Percentiles rank a stretch among this genome's conserved stretches.
Evolutionary conservation across 768 basidiomycete species (phyloP).

Genomic region (Tricholoma sp.): DNA sequence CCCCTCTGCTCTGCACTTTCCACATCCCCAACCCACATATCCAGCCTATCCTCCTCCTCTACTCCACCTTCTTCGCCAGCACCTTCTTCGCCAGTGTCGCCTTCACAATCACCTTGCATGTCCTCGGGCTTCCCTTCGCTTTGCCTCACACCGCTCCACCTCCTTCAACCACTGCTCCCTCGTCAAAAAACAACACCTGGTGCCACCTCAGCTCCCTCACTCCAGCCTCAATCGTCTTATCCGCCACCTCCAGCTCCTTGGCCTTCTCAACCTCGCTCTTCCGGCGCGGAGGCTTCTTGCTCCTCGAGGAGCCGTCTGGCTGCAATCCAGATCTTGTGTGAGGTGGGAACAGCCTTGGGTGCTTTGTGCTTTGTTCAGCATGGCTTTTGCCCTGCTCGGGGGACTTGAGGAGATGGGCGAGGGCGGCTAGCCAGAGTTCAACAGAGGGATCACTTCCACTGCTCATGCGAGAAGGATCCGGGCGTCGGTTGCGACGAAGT

Average conservation of each 20-base stretch:
- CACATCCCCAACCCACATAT: no score
- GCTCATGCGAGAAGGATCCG: slow-evolving; percentile 89
- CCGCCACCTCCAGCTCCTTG: slow-evolving; percentile 70
- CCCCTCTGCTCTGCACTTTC: no score
- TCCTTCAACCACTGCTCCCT: slow-evolving; percentile 97
- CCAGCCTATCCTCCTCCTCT: slow-evolving; percentile 84
- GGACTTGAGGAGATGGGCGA: slow-evolving; percentile 94
- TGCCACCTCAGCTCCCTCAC: slow-evolving; percentile 75
- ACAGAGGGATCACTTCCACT: slow-evolving; percentile 96
- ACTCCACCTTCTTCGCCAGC: no score
- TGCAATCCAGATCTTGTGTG: slow-evolving; percentile 99
- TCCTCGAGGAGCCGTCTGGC: slow-evolving; percentile 90
- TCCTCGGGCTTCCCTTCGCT: slow-evolving; percentile 77
- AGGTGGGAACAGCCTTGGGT: slow-evolving; percentile 88
- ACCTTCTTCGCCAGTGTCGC: slow-evolving; percentile 91
- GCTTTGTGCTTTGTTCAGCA: slow-evolving; percentile 98
- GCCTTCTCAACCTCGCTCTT: slow-evolving; percentile 48
- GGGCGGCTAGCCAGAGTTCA: slow-evolving; percentile 96
- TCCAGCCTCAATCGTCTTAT: slow-evolving; percentile 84
- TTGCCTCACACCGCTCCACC: slow-evolving; percentile 88
- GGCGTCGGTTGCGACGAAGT: slow-evolving; percentile 87
- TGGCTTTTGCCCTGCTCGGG: slow-evolving; percentile 87
- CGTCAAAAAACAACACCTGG: slow-evolving; percentile 78
- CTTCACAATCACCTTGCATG: slow-evolving; percentile 92
- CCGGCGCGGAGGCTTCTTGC: slow-evolving; percentile 57